Percentiles rank a stretch among this genome's conserved stretches.
These are phyloP conservation scores for Vishniacozyma victoriae DNA, from an alignment of 768 basidiomycete species.

Conservation along the genomic window DNA sequence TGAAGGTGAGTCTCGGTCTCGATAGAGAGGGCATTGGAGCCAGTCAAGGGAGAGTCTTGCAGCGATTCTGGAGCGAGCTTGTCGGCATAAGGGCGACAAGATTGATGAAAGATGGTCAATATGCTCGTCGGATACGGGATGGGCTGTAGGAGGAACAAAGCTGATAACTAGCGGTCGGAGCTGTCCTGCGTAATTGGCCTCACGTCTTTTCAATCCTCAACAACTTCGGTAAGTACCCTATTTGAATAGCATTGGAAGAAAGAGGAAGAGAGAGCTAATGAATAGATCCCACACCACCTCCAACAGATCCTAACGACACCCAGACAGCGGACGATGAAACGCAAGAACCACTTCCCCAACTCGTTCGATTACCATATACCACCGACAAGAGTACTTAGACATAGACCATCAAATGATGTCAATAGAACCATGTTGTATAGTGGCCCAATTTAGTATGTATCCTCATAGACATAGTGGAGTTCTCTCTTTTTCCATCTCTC, in stretches of 20 bases:
- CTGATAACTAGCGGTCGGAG: constrained; percentile 42
- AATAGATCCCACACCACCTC: neutral
- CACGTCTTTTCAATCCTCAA: constrained; percentile 48
- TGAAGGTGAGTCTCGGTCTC: constrained; percentile 37
- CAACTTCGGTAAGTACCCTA: constrained; percentile 41
- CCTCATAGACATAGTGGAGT: neutral
- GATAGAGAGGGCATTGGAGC: neutral
- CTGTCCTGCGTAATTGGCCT: constrained; percentile 48
- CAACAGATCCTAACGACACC: constrained; percentile 1
- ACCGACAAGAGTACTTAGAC: neutral
- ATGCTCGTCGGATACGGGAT: too few relatives aligned
- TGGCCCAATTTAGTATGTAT: neutral
- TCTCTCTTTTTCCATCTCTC: too few relatives aligned
- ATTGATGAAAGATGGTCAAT: too few relatives aligned
- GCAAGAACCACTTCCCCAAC: constrained; percentile 29
- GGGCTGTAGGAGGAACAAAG: too few relatives aligned
- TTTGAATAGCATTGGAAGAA: neutral
- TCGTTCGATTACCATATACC: constrained; percentile 35
- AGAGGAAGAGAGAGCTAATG: neutral
- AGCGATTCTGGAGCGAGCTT: too few relatives aligned
- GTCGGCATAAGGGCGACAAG: too few relatives aligned
- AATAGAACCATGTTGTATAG: neutral
- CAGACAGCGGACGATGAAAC: constrained; percentile 25
- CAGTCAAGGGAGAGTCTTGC: too few relatives aligned
- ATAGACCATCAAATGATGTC: neutral